phyloP scores from a whole-genome alignment of 1,284 basidiomycete genomes.

The Cryptococcus sp. region DNA sequence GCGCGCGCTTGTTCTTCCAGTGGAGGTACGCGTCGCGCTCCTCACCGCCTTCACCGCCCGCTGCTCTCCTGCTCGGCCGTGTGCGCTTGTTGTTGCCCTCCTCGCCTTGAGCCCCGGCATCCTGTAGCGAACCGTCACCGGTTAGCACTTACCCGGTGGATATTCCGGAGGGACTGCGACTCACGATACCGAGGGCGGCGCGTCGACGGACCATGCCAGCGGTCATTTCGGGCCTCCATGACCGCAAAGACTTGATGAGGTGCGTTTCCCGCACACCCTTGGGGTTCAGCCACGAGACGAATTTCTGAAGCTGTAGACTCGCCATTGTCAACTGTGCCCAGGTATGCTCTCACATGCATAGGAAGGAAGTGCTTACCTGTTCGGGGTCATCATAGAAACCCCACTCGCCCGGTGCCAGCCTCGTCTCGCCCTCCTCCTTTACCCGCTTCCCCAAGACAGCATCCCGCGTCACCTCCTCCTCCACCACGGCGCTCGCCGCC shows the following conservation, averaged over 20 bases:
- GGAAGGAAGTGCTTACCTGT: conserved; percentile 62
- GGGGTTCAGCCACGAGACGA: conserved; percentile 82
- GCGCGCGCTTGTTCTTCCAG: too few relatives aligned
- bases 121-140: too few relatives aligned
- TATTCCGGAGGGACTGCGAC: neutral
- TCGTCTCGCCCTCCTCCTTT: conserved; percentile 70
- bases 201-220: conserved; percentile 60
- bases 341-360: neutral
- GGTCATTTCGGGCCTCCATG: conserved; percentile 81
- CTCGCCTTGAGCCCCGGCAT: too few relatives aligned
- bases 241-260: conserved; percentile 71
- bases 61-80: too few relatives aligned
- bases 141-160: too few relatives aligned
- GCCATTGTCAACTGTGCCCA: neutral
- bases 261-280: conserved; percentile 84
- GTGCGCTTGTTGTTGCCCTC: too few relatives aligned
- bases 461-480: conserved; percentile 53
- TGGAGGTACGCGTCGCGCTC: too few relatives aligned
- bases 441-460: conserved; percentile 56
- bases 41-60: too few relatives aligned
- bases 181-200: conserved; percentile 27
- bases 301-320: conserved; percentile 64
- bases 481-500: conserved; percentile 51
- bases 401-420: conserved; percentile 77
- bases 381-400: conserved; percentile 80